phyloP scores from a whole-genome alignment of 2,329 filamentous ascomycete species.

The Passalora sequoiae region DNA sequence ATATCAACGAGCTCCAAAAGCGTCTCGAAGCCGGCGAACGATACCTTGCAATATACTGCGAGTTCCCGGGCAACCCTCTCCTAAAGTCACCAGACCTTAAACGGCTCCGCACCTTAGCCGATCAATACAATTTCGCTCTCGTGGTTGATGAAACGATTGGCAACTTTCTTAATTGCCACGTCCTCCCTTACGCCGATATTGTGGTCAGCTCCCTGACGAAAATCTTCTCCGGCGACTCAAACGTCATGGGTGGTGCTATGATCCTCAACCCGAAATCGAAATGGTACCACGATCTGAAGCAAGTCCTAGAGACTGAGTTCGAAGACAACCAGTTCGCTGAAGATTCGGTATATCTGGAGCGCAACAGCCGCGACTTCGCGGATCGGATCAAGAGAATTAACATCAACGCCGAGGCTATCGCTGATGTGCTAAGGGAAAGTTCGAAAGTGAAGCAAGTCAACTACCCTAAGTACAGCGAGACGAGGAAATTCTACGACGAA shows the following conservation, averaged over 20 bases:
- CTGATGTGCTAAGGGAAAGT: conserved; percentile 60
- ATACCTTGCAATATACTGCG: conserved; percentile 81
- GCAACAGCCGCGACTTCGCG: conserved; percentile 90
- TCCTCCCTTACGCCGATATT: conserved; percentile 81
- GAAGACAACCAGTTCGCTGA: conserved; percentile 93
- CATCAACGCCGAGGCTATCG: conserved; percentile 76
- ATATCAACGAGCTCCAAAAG: conserved; percentile 76
- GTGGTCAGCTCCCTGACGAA: conserved; percentile 95
- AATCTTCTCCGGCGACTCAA: conserved; percentile 94
- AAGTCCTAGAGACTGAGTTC: conserved; percentile 59
- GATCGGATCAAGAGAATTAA: conserved; percentile 80
- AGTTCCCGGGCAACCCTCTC: conserved; percentile 90
- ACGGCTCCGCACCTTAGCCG: conserved; percentile 73
- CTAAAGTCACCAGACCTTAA: conserved; percentile 76
- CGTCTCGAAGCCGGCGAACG: conserved; percentile 67
- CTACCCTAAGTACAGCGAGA: conserved; percentile 76
- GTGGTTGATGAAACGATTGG: conserved; percentile 95
- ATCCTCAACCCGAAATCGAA: conserved; percentile 62
- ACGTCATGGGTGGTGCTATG: conserved; percentile 85
- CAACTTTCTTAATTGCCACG: conserved; percentile 92
- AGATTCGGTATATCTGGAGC: conserved; percentile 89
- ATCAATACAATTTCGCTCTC: conserved; percentile 80
- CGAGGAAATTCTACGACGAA: conserved; percentile 68
- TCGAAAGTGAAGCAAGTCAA: conserved; percentile 69
- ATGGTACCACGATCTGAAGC: conserved; percentile 66